Evolutionary conservation across 2,329 filamentous ascomycete species (phyloP), one percentile per base, ranked within the genome.

Genomic region (Aspergillus pseudotamarii): DNA sequence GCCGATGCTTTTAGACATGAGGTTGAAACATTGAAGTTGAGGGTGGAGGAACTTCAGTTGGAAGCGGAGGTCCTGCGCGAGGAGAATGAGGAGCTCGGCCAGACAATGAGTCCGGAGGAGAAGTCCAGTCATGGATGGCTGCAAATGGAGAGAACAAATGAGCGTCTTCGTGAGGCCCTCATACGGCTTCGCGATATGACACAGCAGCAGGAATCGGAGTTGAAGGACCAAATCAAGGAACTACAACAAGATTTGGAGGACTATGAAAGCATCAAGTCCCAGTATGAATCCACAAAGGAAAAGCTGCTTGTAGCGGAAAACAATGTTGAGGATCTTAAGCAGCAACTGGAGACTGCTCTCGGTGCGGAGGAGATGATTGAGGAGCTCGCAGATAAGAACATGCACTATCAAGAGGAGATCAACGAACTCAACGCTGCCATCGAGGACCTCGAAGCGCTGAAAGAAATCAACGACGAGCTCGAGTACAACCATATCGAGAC

Each of bases 341-440:
- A 96, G 75, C 95, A 97, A 77, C 86, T 99, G 2, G 94, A 99
- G 71, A 92, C 91, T 57, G 93, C 93, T 8, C 84, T 95, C 11
- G 92, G 92, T 6, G 92, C 93, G 14, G 95, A 98, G 75, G 91
- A 96, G 69, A 94, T 97, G 86, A 93, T 98, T 64, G 94, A 97
- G 76, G 91, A 96, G 66, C 85, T 99, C 45, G 93, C 91, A 0
- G 92, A 95, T 66, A 90, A 93, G 72, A 97, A 96, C 73, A 89
- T 95, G 82, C 86, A 85, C 66, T 89, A 96, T 74, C 88, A 89
- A 41, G 92, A 96, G 76, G 87, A 93, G 73, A 89, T 97, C 50
- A 90, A 93, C 65, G 90, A 97, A 73, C 85, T 97, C 58, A 90
- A 90, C 72, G 88, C 88, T 21, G 88, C 90, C 9, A 91, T 98